Percentiles rank a stretch among this genome's conserved stretches.
phyloP scores from a whole-genome alignment of 805 yeast genomes.

The Suhomyces sp. region DNA sequence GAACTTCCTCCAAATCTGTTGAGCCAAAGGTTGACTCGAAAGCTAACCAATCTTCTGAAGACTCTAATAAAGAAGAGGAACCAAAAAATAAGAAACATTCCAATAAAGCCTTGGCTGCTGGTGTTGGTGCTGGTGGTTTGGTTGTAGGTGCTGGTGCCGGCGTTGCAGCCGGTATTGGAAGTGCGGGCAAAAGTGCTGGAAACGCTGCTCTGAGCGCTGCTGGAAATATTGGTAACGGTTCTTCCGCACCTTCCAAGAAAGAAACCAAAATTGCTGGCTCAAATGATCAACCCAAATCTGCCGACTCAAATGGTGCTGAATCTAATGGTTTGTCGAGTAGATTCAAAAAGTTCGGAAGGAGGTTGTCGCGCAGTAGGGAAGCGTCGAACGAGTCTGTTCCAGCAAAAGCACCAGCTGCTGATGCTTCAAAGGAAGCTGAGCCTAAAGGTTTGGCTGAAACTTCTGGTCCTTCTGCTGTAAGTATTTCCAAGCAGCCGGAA shows the following conservation, averaged over 20 bases:
- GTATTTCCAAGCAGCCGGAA: conserved; percentile 4
- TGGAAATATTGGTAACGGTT: not conserved
- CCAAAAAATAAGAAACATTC: conserved; percentile 5
- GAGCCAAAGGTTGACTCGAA: not conserved
- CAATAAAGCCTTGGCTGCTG: conserved; percentile 9
- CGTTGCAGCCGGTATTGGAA: conserved; percentile 24
- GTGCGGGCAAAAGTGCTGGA: conserved; percentile 19
- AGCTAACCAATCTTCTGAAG: not conserved
- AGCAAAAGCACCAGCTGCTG: not conserved
- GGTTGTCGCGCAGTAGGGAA: conserved; percentile 3
- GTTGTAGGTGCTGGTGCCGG: conserved; percentile 29
- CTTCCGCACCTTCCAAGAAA: not conserved
- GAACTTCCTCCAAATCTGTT: not conserved
- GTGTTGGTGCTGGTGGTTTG: conserved; percentile 17
- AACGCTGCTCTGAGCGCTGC: conserved; percentile 16
- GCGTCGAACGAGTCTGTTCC: not conserved
- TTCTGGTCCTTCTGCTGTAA: not conserved
- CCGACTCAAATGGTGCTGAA: not conserved
- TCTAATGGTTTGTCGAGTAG: conserved; percentile 15
- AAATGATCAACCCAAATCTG: not conserved
- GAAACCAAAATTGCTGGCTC: not conserved
- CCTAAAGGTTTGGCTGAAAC: not conserved
- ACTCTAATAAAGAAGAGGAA: conserved; percentile 4
- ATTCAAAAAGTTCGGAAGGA: conserved; percentile 16
- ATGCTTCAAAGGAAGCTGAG: not conserved